These are phyloP conservation scores for Liquidambar formosana DNA, from an alignment of 164 flowering plant species.

Conservation along the genomic window DNA sequence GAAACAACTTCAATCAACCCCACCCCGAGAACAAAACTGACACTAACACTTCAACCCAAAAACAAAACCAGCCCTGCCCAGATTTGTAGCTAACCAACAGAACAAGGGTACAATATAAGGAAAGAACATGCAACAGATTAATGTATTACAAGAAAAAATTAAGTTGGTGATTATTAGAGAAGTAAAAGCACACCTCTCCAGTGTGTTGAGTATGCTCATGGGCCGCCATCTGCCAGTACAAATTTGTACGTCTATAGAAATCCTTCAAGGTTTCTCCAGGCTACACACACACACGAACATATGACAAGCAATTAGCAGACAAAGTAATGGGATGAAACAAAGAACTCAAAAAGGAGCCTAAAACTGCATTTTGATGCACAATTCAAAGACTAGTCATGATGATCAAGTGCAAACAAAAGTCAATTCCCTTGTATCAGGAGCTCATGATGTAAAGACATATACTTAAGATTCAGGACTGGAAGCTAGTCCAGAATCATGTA, in stretches of 20 bases:
- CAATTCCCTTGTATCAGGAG: not conserved
- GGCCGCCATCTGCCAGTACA: slow-evolving; percentile 99
- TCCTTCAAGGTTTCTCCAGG: slow-evolving; percentile 94
- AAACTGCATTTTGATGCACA: not conserved
- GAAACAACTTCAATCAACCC: too few relatives aligned
- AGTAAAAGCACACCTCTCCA: slow-evolving; percentile 71
- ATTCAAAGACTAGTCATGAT: not conserved
- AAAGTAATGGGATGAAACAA: not conserved
- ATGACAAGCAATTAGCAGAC: slow-evolving; percentile 13
- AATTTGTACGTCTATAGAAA: slow-evolving; percentile 79
- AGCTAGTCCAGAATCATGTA: too few relatives aligned
- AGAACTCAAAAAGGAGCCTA: not conserved
- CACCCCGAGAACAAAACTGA: too few relatives aligned
- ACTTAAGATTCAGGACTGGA: not conserved
- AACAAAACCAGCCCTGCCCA: too few relatives aligned
- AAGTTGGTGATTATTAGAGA: too few relatives aligned
- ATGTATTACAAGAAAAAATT: too few relatives aligned
- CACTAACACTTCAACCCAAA: too few relatives aligned
- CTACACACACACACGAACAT: slow-evolving; percentile 46
- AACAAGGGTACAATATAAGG: not conserved
- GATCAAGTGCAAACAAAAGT: not conserved
- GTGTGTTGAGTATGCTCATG: slow-evolving; percentile 98
- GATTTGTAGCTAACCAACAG: not conserved
- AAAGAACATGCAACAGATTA: not conserved
- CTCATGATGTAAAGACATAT: not conserved